phyloP scores from a whole-genome alignment of 345 rosid species.

The Linum trigynum region DNA sequence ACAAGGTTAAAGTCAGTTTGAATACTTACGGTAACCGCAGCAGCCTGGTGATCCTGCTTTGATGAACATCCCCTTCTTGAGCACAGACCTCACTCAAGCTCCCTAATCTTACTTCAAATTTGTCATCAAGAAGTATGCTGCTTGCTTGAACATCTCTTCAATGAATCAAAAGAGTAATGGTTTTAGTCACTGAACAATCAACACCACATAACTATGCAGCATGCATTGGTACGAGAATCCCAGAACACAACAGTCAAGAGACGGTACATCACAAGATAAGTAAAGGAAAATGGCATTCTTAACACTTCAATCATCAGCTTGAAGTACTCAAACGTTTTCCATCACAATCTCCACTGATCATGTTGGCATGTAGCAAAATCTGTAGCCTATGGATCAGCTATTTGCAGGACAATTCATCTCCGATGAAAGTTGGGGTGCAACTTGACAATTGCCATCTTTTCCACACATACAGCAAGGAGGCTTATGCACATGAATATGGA shows the following conservation, averaged over 20 bases:
- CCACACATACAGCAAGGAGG: too few relatives aligned
- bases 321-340: too few relatives aligned
- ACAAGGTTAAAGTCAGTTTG: not conserved
- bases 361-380: too few relatives aligned
- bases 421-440: too few relatives aligned
- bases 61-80: constrained; percentile 83
- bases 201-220: not conserved
- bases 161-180: constrained; percentile 15
- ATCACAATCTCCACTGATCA: too few relatives aligned
- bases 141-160: constrained; percentile 98
- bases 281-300: too few relatives aligned
- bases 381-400: too few relatives aligned
- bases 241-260: not conserved
- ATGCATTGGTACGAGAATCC: too few relatives aligned
- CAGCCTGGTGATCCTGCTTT: constrained; percentile 74
- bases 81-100: constrained; percentile 75
- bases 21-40: constrained; percentile 86
- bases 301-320: too few relatives aligned
- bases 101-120: constrained; percentile 91
- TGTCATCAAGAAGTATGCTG: constrained; percentile 97
- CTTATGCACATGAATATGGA: not conserved
- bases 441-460: too few relatives aligned
- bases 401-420: too few relatives aligned
- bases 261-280: not conserved
- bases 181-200: constrained; percentile 17